Evolutionary conservation across 2,329 filamentous ascomycete species (phyloP).

Genomic region (Aureobasidium pullulans): DNA sequence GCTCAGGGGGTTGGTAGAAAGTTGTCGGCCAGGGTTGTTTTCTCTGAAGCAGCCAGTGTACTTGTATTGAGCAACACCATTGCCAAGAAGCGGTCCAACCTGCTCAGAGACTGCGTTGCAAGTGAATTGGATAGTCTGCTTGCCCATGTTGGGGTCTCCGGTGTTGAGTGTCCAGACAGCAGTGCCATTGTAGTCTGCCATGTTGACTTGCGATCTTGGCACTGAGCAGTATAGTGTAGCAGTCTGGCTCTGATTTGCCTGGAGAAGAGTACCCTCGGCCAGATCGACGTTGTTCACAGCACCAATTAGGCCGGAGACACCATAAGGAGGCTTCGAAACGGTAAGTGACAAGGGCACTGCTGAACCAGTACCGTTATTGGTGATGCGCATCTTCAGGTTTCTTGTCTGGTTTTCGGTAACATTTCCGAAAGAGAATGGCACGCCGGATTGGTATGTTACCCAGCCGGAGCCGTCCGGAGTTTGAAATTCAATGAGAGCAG

Average conservation of each 20-base stretch:
- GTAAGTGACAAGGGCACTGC: constrained; percentile 49
- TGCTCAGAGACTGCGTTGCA: constrained; percentile 49
- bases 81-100: constrained; percentile 39
- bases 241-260: constrained; percentile 43
- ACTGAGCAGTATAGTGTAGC: constrained; percentile 50
- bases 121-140: constrained; percentile 46
- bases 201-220: constrained; percentile 49
- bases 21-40: constrained; percentile 48
- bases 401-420: constrained; percentile 46
- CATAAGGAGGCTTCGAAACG: constrained; percentile 55
- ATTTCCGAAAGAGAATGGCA: constrained; percentile 48
- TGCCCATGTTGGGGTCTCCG: constrained; percentile 46
- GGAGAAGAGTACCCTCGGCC: constrained; percentile 48
- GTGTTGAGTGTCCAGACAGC: constrained; percentile 52
- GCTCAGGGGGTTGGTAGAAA: constrained; percentile 38
- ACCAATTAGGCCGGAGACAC: constrained; percentile 46
- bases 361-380: constrained; percentile 43
- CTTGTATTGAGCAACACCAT: constrained; percentile 42
- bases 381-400: constrained; percentile 46
- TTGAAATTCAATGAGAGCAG: constrained; percentile 49
- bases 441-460: constrained; percentile 38
- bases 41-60: constrained; percentile 52
- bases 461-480: constrained; percentile 44
- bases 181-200: constrained; percentile 41
- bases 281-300: constrained; percentile 51